Conservation (phyloP, 2,329 filamentous ascomycete species). For the Xylariaceae sp. region DNA sequence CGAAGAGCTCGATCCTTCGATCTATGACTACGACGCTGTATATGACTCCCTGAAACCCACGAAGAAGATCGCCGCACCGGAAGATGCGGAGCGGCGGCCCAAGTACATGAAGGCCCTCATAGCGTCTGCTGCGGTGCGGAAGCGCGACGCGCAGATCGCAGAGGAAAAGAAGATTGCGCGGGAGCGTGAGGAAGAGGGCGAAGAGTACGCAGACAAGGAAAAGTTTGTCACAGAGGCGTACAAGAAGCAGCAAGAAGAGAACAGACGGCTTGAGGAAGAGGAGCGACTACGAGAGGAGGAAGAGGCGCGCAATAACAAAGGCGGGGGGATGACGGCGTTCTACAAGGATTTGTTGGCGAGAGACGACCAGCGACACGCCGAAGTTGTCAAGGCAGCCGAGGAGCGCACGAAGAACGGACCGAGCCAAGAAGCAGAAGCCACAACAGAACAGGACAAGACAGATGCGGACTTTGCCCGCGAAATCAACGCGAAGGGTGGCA, state of each 20-base stretch:
- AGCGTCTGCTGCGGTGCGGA: conserved; percentile 69
- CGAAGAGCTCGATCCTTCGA: conserved; percentile 62
- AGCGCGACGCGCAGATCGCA: conserved; percentile 72
- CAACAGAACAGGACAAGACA: conserved; percentile 43
- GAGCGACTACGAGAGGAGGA: conserved; percentile 63
- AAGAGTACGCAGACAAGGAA: conserved; percentile 77
- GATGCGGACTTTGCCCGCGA: conserved; percentile 64
- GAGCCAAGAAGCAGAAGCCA: conserved; percentile 27
- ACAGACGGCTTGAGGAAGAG: conserved; percentile 64
- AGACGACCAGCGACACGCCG: conserved; percentile 65
- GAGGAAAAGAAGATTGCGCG: conserved; percentile 74
- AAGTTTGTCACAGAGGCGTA: conserved; percentile 84
- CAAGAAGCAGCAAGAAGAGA: conserved; percentile 75
- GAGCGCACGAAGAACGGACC: conserved; percentile 42
- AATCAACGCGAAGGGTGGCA: conserved; percentile 57
- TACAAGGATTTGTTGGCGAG: conserved; percentile 70
- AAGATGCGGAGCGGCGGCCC: conserved; percentile 57
- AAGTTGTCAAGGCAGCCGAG: conserved; percentile 64
- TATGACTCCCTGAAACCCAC: conserved; percentile 73
- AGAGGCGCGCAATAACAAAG: conserved; percentile 59
- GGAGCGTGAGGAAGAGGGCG: conserved; percentile 75
- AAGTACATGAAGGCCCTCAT: conserved; percentile 76
- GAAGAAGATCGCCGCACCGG: conserved; percentile 43
- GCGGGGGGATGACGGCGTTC: conserved; percentile 72
- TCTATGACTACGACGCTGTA: conserved; percentile 82